phyloP scores from a whole-genome alignment of 495 filamentous ascomycete species.

The Penicillium herquei region DNA sequence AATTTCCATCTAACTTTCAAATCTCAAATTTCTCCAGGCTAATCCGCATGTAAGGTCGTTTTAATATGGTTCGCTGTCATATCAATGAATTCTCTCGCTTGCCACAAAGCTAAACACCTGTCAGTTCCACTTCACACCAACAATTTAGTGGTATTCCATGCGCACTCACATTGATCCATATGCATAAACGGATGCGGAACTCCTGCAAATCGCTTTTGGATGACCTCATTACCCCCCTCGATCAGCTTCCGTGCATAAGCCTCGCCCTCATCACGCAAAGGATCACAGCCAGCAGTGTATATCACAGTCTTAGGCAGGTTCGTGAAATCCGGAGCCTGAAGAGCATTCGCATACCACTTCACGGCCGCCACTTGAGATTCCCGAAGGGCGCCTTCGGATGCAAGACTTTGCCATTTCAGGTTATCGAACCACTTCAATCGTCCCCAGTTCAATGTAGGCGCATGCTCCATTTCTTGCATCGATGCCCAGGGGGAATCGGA shows the following conservation, averaged over 20 bases:
- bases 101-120: constrained; percentile 21
- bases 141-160: neutral
- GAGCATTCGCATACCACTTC: constrained; percentile 28
- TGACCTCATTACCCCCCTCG: constrained; percentile 45
- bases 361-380: constrained; percentile 17
- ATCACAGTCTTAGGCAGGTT: constrained; percentile 46
- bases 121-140: neutral
- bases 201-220: constrained; percentile 44
- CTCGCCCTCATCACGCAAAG: constrained; percentile 53
- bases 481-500: constrained; percentile 46
- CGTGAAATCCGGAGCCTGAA: constrained; percentile 42
- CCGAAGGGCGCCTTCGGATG: neutral
- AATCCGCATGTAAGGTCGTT: constrained; percentile 12
- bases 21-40: too few species aligned
- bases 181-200: constrained; percentile 52
- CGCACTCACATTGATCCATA: constrained; percentile 27
- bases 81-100: constrained; percentile 29
- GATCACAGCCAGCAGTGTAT: constrained; percentile 48
- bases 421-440: constrained; percentile 47
- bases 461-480: constrained; percentile 41
- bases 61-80: constrained; percentile 27
- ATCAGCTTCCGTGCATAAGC: constrained; percentile 47
- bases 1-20: neutral
- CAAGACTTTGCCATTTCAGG: constrained; percentile 27
- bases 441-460: constrained; percentile 47